Conservation (phyloP, 306 rosid genomes). For the Corylus americana region DNA sequence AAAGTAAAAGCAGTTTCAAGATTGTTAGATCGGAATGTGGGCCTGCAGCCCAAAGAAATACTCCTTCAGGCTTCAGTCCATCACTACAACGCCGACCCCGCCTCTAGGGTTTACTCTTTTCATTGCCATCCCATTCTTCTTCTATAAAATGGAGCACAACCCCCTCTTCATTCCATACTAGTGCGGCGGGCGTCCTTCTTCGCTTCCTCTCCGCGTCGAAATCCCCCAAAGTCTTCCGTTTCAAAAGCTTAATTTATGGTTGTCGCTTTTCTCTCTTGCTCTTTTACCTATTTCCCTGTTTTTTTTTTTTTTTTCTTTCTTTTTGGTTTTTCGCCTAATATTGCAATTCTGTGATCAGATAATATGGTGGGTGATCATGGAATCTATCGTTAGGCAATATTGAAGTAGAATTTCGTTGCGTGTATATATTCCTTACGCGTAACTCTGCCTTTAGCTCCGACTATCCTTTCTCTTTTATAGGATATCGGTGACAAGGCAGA, state of each 20-base stretch:
- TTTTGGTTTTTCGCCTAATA: not conserved
- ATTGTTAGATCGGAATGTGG: no score
- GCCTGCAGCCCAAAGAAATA: no score
- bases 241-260: not conserved
- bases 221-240: not conserved
- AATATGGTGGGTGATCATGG: constrained; percentile 6
- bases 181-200: not conserved
- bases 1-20: no score
- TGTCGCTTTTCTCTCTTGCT: not conserved
- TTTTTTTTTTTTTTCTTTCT: no score
- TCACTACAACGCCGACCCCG: not conserved
- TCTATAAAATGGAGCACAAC: not conserved
- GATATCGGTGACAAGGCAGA: constrained; percentile 28
- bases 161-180: not conserved
- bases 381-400: constrained; percentile 31
- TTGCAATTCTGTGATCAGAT: constrained; percentile 2
- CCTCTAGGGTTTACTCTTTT: not conserved
- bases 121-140: not conserved
- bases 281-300: not conserved
- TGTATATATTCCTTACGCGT: not conserved
- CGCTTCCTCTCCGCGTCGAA: not conserved
- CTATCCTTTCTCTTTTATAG: not conserved
- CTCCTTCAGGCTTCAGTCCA: no score
- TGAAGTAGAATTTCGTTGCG: not conserved
- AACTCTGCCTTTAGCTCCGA: constrained; percentile 29